phyloP scores from a whole-genome alignment of 805 yeast genomes.

The Brettanomyces anomalus region DNA sequence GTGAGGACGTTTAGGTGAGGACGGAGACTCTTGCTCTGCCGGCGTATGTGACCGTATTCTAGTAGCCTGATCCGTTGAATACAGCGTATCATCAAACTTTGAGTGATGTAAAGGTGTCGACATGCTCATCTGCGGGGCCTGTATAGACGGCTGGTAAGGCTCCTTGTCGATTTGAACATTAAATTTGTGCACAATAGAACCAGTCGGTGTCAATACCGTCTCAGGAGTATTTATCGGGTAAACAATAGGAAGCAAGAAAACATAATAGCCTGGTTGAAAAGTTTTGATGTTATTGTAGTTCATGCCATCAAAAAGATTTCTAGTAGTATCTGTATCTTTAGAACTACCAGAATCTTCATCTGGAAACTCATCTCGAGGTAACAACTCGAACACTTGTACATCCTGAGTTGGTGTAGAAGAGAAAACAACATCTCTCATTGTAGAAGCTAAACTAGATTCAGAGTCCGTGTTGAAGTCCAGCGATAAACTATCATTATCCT shows the following conservation, averaged over 20 bases:
- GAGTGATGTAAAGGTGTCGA: constrained; percentile 24
- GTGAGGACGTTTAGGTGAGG: neutral
- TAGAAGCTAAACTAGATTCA: constrained; percentile 7
- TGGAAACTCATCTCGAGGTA: constrained; percentile 16
- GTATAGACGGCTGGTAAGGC: constrained; percentile 19
- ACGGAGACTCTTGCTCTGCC: neutral
- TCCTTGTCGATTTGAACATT: constrained; percentile 30
- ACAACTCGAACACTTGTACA: constrained; percentile 14
- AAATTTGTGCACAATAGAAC: constrained; percentile 36
- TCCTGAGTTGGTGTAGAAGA: constrained; percentile 19
- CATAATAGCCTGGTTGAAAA: constrained; percentile 58
- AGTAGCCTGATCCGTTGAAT: neutral
- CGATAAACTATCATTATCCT: constrained; percentile 1
- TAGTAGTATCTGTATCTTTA: constrained; percentile 7
- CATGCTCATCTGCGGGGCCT: constrained; percentile 24
- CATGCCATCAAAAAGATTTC: constrained; percentile 12
- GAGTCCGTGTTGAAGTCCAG: neutral
- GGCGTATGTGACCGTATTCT: neutral
- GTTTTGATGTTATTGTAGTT: constrained; percentile 1
- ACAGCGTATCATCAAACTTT: constrained; percentile 9
- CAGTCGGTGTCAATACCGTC: constrained; percentile 42
- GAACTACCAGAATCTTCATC: constrained; percentile 14
- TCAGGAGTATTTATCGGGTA: constrained; percentile 60
- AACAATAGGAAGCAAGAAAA: constrained; percentile 54
- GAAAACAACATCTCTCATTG: constrained; percentile 10